These are phyloP conservation scores for Cytospora leucostoma DNA, from an alignment of 2,329 filamentous ascomycete genomes.

Conservation along the genomic window DNA sequence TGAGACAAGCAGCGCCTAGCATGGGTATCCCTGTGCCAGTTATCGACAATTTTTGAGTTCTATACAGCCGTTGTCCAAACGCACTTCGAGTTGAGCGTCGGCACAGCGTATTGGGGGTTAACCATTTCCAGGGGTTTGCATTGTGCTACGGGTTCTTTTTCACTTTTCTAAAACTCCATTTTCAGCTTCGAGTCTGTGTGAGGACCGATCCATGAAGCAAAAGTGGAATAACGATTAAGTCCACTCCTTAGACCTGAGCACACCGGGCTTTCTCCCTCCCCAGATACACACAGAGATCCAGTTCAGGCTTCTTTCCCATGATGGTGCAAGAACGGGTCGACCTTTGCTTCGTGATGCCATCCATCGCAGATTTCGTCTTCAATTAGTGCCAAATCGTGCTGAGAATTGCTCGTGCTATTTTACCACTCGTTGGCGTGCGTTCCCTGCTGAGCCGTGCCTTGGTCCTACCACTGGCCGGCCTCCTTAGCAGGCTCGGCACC, in stretches of 20 bases:
- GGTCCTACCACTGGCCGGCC: slow-evolving; percentile 43
- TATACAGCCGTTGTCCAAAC: background rate
- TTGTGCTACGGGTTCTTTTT: slow-evolving; percentile 18
- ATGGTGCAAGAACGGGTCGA: slow-evolving; percentile 75
- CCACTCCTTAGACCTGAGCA: slow-evolving; percentile 70
- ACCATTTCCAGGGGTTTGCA: slow-evolving; percentile 19
- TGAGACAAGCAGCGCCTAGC: no score
- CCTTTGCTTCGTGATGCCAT: slow-evolving; percentile 39
- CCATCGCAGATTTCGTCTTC: slow-evolving; percentile 30
- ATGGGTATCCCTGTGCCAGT: no score
- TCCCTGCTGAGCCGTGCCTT: slow-evolving; percentile 8
- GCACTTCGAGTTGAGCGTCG: background rate
- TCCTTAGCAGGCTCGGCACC: slow-evolving; percentile 53
- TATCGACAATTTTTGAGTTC: background rate
- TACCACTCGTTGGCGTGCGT: slow-evolving; percentile 13
- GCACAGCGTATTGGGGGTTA: background rate
- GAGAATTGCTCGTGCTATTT: slow-evolving; percentile 28
- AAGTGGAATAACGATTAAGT: slow-evolving; percentile 84
- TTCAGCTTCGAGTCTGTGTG: background rate
- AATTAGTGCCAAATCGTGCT: slow-evolving; percentile 31
- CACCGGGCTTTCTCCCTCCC: slow-evolving; percentile 98
- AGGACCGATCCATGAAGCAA: slow-evolving; percentile 20
- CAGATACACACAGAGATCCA: slow-evolving; percentile 38
- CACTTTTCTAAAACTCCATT: slow-evolving; percentile 17
- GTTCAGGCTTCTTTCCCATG: slow-evolving; percentile 98